Evolutionary conservation across 768 basidiomycete species (phyloP).

Genomic region (Lactifluus pinguis): DNA sequence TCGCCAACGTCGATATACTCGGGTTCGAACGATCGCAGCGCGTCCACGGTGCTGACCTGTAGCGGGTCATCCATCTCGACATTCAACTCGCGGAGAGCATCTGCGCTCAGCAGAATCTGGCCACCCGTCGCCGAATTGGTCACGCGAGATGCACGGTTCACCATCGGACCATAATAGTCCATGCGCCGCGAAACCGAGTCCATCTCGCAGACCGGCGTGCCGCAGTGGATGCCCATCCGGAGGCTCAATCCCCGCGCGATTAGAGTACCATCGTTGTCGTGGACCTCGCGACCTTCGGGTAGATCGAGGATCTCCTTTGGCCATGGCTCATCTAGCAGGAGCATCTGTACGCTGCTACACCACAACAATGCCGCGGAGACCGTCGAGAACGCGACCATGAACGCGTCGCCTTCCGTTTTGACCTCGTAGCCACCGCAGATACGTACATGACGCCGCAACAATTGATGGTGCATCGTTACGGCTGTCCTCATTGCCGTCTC

Average conservation of each 20-base stretch:
- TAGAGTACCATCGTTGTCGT: slow-evolving; percentile 53
- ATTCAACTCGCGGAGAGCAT: slow-evolving; percentile 74
- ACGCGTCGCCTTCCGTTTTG: slow-evolving; percentile 98
- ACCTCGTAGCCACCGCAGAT: slow-evolving; percentile 96
- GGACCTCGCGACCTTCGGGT: slow-evolving; percentile 78
- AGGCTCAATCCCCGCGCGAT: slow-evolving; percentile 86
- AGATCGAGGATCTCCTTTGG: slow-evolving; percentile 89
- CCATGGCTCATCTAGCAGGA: slow-evolving; percentile 78
- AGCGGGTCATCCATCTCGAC: slow-evolving; percentile 40
- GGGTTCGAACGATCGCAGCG: slow-evolving; percentile 63
- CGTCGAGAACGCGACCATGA: slow-evolving; percentile 96
- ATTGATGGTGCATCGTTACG: slow-evolving; percentile 80
- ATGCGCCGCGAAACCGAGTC: slow-evolving; percentile 79
- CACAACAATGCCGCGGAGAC: slow-evolving; percentile 83
- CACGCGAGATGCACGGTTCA: slow-evolving; percentile 87
- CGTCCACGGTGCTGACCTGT: slow-evolving; percentile 45
- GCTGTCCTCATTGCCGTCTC: slow-evolving; percentile 84
- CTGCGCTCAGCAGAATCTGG: slow-evolving; percentile 86
- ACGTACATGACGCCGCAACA: slow-evolving; percentile 78
- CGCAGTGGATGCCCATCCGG: slow-evolving; percentile 96
- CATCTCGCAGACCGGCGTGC: slow-evolving; percentile 77
- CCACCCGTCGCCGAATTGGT: slow-evolving; percentile 78
- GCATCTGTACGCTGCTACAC: slow-evolving; percentile 78
- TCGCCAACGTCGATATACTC: slow-evolving; percentile 74
- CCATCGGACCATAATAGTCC: slow-evolving; percentile 97